These are phyloP conservation scores for Rhynchospora breviuscula DNA, from an alignment of 176 grass and related monocot genomes.

Conservation along the genomic window DNA sequence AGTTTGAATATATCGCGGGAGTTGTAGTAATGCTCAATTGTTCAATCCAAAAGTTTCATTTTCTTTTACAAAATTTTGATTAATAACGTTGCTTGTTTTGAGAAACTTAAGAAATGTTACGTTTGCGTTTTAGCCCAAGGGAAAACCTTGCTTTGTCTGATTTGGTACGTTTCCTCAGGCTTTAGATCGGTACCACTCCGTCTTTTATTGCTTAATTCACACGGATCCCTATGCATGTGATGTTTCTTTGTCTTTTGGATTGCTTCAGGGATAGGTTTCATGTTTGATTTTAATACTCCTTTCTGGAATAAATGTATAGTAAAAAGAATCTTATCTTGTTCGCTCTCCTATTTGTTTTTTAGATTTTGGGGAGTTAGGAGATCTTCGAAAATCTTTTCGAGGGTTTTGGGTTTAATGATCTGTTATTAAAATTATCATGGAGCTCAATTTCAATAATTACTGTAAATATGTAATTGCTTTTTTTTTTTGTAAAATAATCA, in stretches of 20 bases:
- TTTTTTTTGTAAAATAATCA: background rate
- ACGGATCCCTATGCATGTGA: constrained; percentile 84
- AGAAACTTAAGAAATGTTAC: background rate
- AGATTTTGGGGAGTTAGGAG: constrained; percentile 29
- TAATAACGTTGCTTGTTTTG: background rate
- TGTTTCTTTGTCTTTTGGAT: constrained; percentile 56
- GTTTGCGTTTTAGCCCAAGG: background rate
- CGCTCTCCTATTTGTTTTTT: constrained; percentile 31
- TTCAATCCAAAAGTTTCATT: background rate
- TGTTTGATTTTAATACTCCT: constrained; percentile 36
- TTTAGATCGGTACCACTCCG: constrained; percentile 28
- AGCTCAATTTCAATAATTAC: constrained; percentile 24
- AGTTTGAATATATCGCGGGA: background rate
- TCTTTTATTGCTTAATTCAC: constrained; percentile 74
- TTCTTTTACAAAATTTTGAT: background rate
- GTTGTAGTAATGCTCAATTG: background rate
- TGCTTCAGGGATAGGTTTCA: constrained; percentile 56
- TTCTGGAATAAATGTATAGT: constrained; percentile 42
- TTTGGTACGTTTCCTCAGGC: constrained; percentile 23
- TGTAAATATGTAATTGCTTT: background rate
- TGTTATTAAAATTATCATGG: constrained; percentile 32
- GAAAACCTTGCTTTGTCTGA: background rate
- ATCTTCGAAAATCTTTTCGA: constrained; percentile 10
- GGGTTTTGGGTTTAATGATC: constrained; percentile 31
- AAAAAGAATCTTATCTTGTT: constrained; percentile 1